phyloP scores from a whole-genome alignment of 2,329 filamentous ascomycete genomes.

The Daldinia sp. region DNA sequence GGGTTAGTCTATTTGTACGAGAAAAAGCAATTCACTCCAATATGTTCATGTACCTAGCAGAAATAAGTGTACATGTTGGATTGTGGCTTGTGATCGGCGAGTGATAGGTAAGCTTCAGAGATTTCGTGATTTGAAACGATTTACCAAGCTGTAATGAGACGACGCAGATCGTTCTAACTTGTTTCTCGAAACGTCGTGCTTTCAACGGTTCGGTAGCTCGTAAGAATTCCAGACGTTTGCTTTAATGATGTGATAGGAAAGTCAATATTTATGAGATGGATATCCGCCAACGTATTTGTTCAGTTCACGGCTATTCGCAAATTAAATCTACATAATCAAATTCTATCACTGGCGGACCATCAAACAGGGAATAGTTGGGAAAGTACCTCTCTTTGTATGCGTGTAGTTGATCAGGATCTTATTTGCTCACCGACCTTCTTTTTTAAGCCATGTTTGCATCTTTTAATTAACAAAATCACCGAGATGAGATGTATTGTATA shows the following conservation, averaged over 20 bases:
- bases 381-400: neutral
- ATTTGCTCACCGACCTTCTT: constrained; percentile 30
- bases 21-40: neutral
- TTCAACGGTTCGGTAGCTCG: neutral
- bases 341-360: constrained; percentile 23
- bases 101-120: neutral
- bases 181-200: neutral
- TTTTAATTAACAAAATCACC: constrained; percentile 4
- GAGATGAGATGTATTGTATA: constrained; percentile 21
- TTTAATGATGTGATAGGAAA: neutral
- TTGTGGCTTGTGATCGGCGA: neutral
- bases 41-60: neutral
- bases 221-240: neutral
- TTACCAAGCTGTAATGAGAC: neutral
- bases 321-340: neutral
- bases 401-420: constrained; percentile 1
- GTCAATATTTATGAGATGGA: no score
- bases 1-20: neutral
- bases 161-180: neutral
- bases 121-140: neutral
- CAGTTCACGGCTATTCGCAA: neutral
- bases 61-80: neutral
- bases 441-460: constrained; percentile 24
- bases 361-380: neutral
- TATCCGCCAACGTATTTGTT: neutral